Evolutionary conservation across 805 yeast species (phyloP), one percentile per base, ranked within the genome.

Genomic region (Vanderwaltozyma polyspora): DNA sequence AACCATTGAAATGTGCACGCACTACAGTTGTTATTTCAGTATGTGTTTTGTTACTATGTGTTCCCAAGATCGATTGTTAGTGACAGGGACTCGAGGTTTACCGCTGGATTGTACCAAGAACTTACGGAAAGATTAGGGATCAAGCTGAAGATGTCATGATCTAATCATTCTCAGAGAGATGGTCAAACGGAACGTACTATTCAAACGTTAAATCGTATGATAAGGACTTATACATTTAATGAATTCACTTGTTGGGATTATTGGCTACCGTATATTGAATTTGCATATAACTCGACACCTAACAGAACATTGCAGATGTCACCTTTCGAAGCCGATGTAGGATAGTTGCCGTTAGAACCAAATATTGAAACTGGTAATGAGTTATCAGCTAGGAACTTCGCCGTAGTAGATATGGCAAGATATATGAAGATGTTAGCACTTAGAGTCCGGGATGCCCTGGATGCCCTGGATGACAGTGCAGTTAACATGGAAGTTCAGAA

Each of bases 31-130:
- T 21, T 40, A 5, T 39, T 35, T 26, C 23, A 40, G 2, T 38
- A 31, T 24, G 28, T 40, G 11, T 42, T 44, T 21, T n/a, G 34
- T 5, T 40, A 37, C 29, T 42, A 45, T 30, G 41, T 41, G 3
- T 41, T 41, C 21, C 47, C 44, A n/a, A 13, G 23, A 14, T 26
- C 29, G 5, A 43, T 39, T 4, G 32, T 24, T 6, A 17, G 32
- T 13, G 36, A 35, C 16, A n/a, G 41, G 15, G 35, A 30, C 17
- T 21, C 26, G 6, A 21, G 31, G 12, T 31, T 5, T 25, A 26
- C 18, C 5, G 17, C 29, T 3, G 32, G 24, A 13, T 14, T 9
- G 19, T 10, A 10, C 15, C 7, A 19, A n/a, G 27, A n/a, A n/a
- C n/a, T n/a, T n/a, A n/a, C n/a, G n/a, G n/a, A n/a, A n/a, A n/a